phyloP scores from a whole-genome alignment of 345 rosid genomes.

The Linum trigynum region DNA sequence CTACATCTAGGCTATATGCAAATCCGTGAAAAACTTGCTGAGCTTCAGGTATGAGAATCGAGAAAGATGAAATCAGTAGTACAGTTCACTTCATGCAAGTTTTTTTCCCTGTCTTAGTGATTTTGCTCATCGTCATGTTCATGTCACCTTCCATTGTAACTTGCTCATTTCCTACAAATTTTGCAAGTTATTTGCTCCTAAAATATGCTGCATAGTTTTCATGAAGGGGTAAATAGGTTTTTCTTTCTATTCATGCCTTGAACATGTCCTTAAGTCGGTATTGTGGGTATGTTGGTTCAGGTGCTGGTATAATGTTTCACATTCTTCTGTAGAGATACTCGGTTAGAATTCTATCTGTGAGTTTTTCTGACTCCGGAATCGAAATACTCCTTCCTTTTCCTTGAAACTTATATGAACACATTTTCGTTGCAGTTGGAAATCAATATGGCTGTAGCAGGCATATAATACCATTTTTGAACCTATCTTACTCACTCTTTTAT shows the following conservation, averaged over 20 bases:
- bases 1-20: slow-evolving; percentile 96
- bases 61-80: neutral
- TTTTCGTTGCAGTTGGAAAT: too few species aligned
- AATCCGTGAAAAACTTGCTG: slow-evolving; percentile 86
- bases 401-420: too few species aligned
- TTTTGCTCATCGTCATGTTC: neutral
- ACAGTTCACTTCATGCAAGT: neutral
- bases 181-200: neutral
- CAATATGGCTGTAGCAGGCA: neutral
- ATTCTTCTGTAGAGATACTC: slow-evolving; percentile 39
- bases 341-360: slow-evolving; percentile 44
- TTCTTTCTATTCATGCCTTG: slow-evolving; percentile 11
- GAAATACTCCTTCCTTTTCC: slow-evolving; percentile 13
- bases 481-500: neutral
- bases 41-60: slow-evolving; percentile 60
- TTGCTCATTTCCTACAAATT: too few species aligned
- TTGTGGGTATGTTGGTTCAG: slow-evolving; percentile 54
- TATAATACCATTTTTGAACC: neutral
- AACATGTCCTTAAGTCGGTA: slow-evolving; percentile 29
- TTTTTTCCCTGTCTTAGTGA: neutral
- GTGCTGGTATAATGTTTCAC: slow-evolving; percentile 51
- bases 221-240: neutral
- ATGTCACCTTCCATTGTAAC: neutral
- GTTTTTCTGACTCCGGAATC: slow-evolving; percentile 40
- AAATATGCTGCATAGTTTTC: neutral